Conservation (phyloP, 78 protist species). For the Cavenderia fasciculata region DNA sequence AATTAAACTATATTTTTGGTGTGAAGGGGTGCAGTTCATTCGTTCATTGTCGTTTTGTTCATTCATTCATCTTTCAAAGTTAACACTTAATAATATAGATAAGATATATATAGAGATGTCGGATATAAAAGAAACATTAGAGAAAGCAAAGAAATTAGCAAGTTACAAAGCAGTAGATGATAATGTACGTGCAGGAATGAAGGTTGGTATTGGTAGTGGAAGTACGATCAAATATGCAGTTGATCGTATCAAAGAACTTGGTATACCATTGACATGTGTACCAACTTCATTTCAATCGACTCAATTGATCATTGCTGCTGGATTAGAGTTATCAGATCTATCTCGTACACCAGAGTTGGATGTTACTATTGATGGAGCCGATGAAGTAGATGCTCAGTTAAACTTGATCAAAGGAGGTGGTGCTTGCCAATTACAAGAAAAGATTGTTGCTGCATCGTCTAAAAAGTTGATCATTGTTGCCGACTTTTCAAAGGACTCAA, state of each 20-base stretch:
- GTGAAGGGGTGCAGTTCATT: no score
- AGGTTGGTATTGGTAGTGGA: conserved; percentile 92
- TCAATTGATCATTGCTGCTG: conserved; percentile 53
- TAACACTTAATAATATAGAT: no score
- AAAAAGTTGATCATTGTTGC: conserved; percentile 84
- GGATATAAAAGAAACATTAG: conserved; percentile 28
- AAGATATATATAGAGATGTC: no score
- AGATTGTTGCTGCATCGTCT: conserved; percentile 82
- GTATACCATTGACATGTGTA: conserved; percentile 68
- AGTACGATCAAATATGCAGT: conserved; percentile 91
- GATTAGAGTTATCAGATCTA: conserved; percentile 74
- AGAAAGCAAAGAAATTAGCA: conserved; percentile 75
- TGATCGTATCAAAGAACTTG: conserved; percentile 67
- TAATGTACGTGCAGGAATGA: conserved; percentile 24
- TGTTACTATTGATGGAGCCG: conserved; percentile 92
- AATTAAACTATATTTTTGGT: no score
- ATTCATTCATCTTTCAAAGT: no score
- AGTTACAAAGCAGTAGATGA: conserved; percentile 86
- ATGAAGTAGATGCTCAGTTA: conserved; percentile 81
- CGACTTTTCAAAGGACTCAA: conserved; percentile 81
- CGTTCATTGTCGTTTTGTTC: no score
- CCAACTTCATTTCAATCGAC: conserved; percentile 93
- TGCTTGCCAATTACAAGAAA: conserved; percentile 84
- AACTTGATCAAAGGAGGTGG: conserved; percentile 88
- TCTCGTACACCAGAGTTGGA: conserved; percentile 74